Evolutionary conservation across 352 stramenopile genomes (phyloP).

Genomic region (Pythium monospermum): DNA sequence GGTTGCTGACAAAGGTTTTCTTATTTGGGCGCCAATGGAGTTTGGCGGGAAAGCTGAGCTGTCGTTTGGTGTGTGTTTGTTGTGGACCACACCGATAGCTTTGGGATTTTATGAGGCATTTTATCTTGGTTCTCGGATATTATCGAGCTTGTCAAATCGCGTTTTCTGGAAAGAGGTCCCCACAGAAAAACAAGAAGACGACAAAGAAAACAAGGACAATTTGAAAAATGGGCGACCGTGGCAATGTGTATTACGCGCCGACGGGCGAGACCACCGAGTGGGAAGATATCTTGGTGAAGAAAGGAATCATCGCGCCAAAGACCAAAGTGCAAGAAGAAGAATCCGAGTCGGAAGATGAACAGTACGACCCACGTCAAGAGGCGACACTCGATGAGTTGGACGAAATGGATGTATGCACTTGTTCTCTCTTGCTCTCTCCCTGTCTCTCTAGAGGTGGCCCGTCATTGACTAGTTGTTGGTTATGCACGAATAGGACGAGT

Average conservation of each 20-base stretch:
- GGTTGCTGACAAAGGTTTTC: not conserved
- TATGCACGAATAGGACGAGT: constrained; percentile 46
- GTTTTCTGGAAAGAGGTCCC: not conserved
- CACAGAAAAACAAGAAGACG: constrained; percentile 1
- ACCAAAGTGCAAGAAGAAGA: constrained; percentile 83
- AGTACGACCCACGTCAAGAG: constrained; percentile 68
- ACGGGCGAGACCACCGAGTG: constrained; percentile 88
- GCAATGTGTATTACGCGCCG: constrained; percentile 80
- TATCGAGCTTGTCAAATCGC: not conserved
- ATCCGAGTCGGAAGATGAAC: constrained; percentile 53
- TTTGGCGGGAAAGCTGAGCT: constrained; percentile 5
- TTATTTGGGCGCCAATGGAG: constrained; percentile 5
- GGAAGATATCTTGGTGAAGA: constrained; percentile 88
- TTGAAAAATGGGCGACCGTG: constrained; percentile 55
- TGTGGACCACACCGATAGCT: too few species aligned
- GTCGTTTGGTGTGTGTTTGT: too few species aligned
- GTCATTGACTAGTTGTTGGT: not conserved
- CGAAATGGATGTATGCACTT: constrained; percentile 58
- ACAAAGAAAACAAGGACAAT: not conserved
- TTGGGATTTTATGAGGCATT: not conserved
- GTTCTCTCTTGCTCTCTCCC: not conserved
- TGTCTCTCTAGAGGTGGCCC: not conserved
- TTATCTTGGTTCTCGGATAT: not conserved
- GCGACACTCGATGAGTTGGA: constrained; percentile 83
- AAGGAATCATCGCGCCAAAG: constrained; percentile 85